These are phyloP conservation scores for Cladophialophora exuberans DNA, from an alignment of 2,329 filamentous ascomycete genomes.

Conservation along the genomic window DNA sequence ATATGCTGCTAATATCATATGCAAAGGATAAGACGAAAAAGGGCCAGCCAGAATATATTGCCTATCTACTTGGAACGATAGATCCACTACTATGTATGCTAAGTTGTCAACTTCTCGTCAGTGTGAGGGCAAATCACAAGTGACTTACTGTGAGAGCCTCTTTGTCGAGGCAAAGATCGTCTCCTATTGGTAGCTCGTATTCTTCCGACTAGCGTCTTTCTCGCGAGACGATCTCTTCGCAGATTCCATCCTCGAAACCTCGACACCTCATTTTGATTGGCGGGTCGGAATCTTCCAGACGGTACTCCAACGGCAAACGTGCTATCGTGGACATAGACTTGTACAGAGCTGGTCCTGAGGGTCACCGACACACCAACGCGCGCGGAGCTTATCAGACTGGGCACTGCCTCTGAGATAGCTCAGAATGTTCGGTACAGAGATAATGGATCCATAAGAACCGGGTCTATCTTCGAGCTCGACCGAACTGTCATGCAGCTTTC, in stretches of 20 bases:
- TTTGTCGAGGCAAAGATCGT: background rate
- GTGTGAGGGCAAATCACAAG: background rate
- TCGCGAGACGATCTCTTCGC: background rate
- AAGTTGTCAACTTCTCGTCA: no score
- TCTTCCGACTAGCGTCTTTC: no score
- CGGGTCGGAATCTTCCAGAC: background rate
- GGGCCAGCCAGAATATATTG: background rate
- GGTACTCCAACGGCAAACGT: no score
- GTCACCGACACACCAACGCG: no score
- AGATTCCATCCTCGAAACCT: background rate
- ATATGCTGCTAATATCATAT: background rate
- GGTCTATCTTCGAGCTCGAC: background rate
- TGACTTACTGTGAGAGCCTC: constrained; percentile 37
- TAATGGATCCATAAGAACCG: background rate
- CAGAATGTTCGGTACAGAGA: no score
- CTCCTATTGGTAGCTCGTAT: background rate
- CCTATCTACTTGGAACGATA: no score
- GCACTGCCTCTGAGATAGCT: no score
- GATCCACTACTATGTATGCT: no score
- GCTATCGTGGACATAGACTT: no score
- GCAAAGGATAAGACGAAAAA: background rate
- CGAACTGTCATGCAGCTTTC: background rate
- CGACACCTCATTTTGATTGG: background rate
- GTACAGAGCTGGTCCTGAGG: no score
- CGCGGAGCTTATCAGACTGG: no score